Conservation (phyloP, 257 asterid species). For the Sherardia arvensis region DNA sequence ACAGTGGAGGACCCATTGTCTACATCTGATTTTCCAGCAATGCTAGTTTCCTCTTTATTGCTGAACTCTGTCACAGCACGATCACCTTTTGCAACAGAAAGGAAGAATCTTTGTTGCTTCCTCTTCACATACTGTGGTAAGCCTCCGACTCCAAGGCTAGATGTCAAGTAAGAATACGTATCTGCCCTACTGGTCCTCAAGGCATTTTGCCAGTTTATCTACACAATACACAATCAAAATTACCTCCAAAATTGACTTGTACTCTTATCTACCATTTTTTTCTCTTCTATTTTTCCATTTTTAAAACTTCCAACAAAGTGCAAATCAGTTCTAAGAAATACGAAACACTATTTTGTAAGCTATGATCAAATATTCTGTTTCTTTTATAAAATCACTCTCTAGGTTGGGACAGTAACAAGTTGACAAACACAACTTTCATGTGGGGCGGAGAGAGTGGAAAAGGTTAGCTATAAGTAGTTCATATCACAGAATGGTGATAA, state of each 20-base stretch:
- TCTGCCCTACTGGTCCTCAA: slow-evolving; percentile 17
- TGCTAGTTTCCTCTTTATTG: slow-evolving; percentile 22
- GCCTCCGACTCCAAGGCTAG: slow-evolving; percentile 17
- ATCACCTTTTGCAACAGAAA: slow-evolving; percentile 40
- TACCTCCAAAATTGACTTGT: neutral
- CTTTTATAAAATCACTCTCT: neutral
- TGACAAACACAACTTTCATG: neutral
- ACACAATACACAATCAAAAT: slow-evolving; percentile 12
- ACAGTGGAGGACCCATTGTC: slow-evolving; percentile 18
- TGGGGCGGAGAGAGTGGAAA: neutral
- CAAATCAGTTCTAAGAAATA: no score
- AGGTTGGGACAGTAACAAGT: neutral
- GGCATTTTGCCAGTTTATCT: slow-evolving; percentile 40
- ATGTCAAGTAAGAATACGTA: slow-evolving; percentile 21
- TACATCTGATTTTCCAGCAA: slow-evolving; percentile 21
- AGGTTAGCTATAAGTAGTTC: neutral
- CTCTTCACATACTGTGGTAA: slow-evolving; percentile 18
- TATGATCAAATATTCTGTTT: no score
- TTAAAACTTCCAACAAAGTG: no score
- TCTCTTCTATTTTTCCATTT: no score
- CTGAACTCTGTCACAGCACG: slow-evolving; percentile 31
- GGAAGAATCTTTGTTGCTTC: slow-evolving; percentile 22
- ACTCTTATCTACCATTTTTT: no score
- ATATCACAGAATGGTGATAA: neutral
- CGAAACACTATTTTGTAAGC: no score